Percentiles rank a stretch among this genome's conserved stretches.
phyloP scores from a whole-genome alignment of 2,329 filamentous ascomycete species.

The Cladophialophora psammophila region DNA sequence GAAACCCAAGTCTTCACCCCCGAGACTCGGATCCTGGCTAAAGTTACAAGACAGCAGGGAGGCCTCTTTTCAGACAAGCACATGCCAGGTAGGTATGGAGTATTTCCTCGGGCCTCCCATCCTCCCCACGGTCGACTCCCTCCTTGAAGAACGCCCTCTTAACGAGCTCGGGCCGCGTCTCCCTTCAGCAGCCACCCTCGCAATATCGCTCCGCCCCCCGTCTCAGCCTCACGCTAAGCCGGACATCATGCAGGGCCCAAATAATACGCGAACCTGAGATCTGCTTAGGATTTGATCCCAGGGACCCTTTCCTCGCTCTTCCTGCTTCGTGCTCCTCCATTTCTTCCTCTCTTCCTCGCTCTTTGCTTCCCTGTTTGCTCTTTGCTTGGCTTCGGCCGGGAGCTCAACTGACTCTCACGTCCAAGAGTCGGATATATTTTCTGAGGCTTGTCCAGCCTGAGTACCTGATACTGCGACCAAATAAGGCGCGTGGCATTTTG shows the following conservation, averaged over 20 bases:
- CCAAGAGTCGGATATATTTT: neutral
- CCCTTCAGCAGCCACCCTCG: neutral
- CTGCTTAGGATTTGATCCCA: neutral
- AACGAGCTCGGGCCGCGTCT: neutral
- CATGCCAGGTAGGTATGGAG: neutral
- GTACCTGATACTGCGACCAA: neutral
- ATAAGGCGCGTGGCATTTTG: neutral
- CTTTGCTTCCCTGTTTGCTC: neutral
- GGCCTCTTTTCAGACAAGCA: conserved; percentile 1
- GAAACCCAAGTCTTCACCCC: neutral
- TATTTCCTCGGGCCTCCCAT: neutral
- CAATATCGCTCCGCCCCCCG: conserved; percentile 14
- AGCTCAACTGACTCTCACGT: neutral
- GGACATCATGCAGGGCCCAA: conserved; percentile 1
- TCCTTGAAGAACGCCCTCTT: neutral
- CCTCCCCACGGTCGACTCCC: neutral
- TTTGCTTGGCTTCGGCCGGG: neutral
- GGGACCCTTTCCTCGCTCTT: neutral
- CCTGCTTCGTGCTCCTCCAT: neutral
- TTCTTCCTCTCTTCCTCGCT: neutral
- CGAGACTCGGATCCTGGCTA: neutral
- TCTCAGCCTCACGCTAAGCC: conserved; percentile 29
- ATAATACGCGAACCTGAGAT: neutral
- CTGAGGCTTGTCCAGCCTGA: neutral
- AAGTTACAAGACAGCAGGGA: neutral